A percentile compares a stretch with the other conserved stretches of the same genome.
phyloP scores from a whole-genome alignment of 768 basidiomycete genomes.

The Tephrocybe sp. region DNA sequence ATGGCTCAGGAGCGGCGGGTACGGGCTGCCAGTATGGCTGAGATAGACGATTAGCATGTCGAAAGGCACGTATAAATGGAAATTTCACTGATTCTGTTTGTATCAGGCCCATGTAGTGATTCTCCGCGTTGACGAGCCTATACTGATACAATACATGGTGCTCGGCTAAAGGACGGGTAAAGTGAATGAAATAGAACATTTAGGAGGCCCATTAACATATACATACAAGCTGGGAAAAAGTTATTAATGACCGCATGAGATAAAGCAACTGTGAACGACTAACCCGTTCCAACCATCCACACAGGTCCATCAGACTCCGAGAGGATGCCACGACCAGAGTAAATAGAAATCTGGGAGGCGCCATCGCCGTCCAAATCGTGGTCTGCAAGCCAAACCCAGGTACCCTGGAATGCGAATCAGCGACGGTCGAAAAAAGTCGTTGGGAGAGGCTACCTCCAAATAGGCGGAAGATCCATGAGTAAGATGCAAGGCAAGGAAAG shows the following conservation, averaged over 20 bases:
- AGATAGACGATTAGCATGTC: conserved; percentile 7
- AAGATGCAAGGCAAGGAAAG: conserved; percentile 68
- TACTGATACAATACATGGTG: conserved; percentile 74
- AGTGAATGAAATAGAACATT: neutral
- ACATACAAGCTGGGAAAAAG: conserved; percentile 12
- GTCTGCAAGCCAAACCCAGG: conserved; percentile 85
- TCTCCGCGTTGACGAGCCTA: conserved; percentile 54
- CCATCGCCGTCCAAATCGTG: conserved; percentile 67
- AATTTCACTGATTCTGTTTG: conserved; percentile 67
- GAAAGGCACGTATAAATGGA: neutral
- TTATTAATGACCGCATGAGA: neutral
- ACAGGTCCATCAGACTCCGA: conserved; percentile 76
- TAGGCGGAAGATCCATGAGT: conserved; percentile 56
- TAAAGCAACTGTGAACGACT: conserved; percentile 13
- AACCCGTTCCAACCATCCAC: conserved; percentile 77
- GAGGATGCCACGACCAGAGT: conserved; percentile 69
- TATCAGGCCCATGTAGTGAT: conserved; percentile 71
- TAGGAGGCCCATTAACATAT: neutral
- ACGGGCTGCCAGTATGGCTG: conserved; percentile 70
- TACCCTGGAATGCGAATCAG: conserved; percentile 40
- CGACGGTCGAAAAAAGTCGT: neutral
- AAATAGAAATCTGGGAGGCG: conserved; percentile 51
- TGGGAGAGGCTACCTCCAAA: conserved; percentile 50
- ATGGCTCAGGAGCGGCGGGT: conserved; percentile 59
- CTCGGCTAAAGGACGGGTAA: conserved; percentile 44